phyloP scores from a whole-genome alignment of 345 rosid genomes.

The Populus alba region DNA sequence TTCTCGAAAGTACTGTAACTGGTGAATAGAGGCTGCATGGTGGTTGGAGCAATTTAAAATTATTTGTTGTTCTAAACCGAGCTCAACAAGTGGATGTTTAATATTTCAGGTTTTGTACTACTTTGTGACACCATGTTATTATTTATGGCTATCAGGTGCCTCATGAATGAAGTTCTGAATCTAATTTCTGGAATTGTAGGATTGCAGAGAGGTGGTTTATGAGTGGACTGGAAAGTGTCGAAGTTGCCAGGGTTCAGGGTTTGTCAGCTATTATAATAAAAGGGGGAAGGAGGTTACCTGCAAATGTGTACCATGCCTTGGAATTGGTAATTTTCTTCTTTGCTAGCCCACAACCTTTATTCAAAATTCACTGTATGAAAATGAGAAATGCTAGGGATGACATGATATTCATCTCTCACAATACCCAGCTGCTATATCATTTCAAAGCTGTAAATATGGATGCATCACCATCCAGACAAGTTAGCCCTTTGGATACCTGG shows the following conservation, averaged over 20 bases:
- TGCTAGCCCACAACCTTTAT: neutral
- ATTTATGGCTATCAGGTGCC: neutral
- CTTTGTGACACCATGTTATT: neutral
- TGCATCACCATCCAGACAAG: neutral
- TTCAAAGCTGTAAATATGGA: neutral
- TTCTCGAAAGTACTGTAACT: neutral
- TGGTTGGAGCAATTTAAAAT: neutral
- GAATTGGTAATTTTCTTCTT: slow-evolving; percentile 55
- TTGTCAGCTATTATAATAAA: slow-evolving; percentile 76
- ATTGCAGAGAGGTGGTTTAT: slow-evolving; percentile 80
- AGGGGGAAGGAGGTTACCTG: slow-evolving; percentile 78
- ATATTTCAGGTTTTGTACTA: neutral
- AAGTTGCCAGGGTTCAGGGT: slow-evolving; percentile 90
- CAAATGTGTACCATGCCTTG: slow-evolving; percentile 88
- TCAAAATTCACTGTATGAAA: neutral
- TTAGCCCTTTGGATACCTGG: neutral
- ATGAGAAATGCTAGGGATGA: neutral
- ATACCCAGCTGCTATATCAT: neutral
- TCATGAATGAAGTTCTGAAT: slow-evolving; percentile 4
- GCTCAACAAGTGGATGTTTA: neutral
- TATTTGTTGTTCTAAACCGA: neutral
- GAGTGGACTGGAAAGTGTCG: slow-evolving; percentile 97
- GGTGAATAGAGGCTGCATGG: neutral
- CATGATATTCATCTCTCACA: neutral
- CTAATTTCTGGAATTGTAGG: slow-evolving; percentile 45